Conservation (phyloP, 179 eudicot genomes). For the Actinidia arguta region DNA sequence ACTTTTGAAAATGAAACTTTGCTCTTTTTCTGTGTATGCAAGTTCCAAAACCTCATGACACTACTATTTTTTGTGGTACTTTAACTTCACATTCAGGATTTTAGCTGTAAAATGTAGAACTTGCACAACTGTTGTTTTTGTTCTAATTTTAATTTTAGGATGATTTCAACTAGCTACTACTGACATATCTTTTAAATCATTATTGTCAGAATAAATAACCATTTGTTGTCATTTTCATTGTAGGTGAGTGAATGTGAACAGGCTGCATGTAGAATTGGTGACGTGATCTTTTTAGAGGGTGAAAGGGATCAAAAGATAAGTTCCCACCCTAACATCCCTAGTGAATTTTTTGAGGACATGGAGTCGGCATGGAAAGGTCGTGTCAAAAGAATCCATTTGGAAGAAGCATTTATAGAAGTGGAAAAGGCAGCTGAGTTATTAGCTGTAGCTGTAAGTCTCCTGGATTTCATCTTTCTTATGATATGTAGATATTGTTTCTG, state of each 20-base stretch:
- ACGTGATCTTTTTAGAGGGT: conserved; percentile 71
- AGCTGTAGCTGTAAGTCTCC: conserved; percentile 70
- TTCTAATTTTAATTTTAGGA: background rate
- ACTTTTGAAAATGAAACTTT: background rate
- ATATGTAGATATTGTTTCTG: background rate
- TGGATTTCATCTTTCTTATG: background rate
- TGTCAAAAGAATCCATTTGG: conserved; percentile 83
- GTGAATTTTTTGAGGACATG: conserved; percentile 83
- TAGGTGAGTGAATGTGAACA: conserved; percentile 82
- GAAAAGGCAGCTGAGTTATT: conserved; percentile 81
- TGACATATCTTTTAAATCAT: background rate
- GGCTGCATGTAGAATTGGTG: conserved; percentile 76
- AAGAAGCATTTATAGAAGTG: conserved; percentile 71
- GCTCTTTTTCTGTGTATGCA: no score
- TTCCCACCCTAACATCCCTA: conserved; percentile 60
- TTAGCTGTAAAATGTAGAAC: background rate
- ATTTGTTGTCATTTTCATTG: background rate
- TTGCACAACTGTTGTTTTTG: background rate
- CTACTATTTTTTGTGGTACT: background rate
- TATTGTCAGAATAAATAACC: background rate
- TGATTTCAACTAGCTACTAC: background rate
- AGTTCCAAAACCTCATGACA: no score
- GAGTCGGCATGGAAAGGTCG: conserved; percentile 98
- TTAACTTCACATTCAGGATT: background rate
- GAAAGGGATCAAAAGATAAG: conserved; percentile 69